A percentile compares a stretch with the other conserved stretches of the same genome.
These are phyloP conservation scores for Sporobolomyces roseus DNA, from an alignment of 768 basidiomycete species.

Conservation along the genomic window DNA sequence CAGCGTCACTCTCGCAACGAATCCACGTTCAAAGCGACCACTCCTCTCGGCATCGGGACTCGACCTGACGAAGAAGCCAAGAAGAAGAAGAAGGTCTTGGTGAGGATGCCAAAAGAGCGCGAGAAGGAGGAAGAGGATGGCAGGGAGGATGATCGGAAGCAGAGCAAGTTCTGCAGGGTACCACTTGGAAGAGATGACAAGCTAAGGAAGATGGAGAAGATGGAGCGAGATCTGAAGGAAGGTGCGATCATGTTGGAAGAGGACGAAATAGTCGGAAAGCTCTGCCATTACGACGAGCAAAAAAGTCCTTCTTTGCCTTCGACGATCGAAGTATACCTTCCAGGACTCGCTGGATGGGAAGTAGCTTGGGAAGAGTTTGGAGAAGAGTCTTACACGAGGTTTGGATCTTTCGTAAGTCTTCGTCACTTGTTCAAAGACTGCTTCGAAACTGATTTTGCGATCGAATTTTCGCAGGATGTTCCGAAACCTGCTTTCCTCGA, in stretches of 20 bases:
- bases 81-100: slow-evolving; percentile 23
- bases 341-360: slow-evolving; percentile 19
- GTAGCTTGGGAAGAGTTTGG: not conserved
- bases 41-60: not conserved
- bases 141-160: no score
- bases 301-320: not conserved
- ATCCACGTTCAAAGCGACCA: not conserved
- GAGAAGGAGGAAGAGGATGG: not conserved
- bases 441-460: no score
- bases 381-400: not conserved
- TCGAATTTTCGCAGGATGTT: no score
- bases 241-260: not conserved
- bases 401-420: not conserved
- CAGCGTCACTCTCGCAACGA: not conserved
- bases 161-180: no score
- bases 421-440: not conserved
- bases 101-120: slow-evolving; percentile 13
- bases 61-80: slow-evolving; percentile 21
- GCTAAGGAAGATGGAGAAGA: not conserved
- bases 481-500: no score
- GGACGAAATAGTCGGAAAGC: slow-evolving; percentile 15
- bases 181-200: not conserved
- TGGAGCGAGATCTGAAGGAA: not conserved
- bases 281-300: slow-evolving; percentile 11
- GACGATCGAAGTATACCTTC: slow-evolving; percentile 31